Percentiles rank a stretch among this genome's conserved stretches.
These are phyloP conservation scores for Podaxis sp. DNA, from an alignment of 768 basidiomycete species.

Conservation along the genomic window DNA sequence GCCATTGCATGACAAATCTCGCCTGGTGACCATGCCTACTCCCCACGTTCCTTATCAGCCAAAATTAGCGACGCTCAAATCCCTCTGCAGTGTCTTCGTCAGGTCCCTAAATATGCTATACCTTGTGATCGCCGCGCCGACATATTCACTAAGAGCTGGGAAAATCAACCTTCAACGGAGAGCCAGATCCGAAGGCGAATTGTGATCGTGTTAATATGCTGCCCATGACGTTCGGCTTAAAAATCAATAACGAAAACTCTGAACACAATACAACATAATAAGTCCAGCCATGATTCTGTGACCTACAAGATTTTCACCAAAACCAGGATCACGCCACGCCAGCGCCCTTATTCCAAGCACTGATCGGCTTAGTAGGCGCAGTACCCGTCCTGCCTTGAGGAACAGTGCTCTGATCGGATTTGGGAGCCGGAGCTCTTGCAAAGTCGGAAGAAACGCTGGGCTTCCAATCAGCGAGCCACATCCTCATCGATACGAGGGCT, in stretches of 20 bases:
- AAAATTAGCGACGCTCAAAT: too few relatives aligned
- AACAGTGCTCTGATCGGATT: neutral
- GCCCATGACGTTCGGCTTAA: neutral
- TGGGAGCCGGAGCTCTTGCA: conserved; percentile 3
- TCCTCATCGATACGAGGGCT: conserved; percentile 51
- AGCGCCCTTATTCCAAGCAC: conserved; percentile 15
- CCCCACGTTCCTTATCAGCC: too few relatives aligned
- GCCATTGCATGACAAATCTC: too few relatives aligned
- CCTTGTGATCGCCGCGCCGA: neutral
- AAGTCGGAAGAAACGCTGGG: conserved; percentile 13
- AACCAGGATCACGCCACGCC: conserved; percentile 6
- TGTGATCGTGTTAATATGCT: neutral
- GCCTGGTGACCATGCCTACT: too few relatives aligned
- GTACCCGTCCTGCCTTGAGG: neutral
- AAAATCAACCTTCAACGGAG: neutral
- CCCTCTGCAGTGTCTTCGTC: neutral
- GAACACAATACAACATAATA: neutral
- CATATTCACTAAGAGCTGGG: neutral
- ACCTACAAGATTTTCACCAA: neutral
- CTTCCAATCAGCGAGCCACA: conserved; percentile 54
- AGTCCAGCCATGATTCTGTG: neutral
- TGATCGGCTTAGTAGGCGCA: conserved; percentile 14
- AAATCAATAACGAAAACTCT: neutral
- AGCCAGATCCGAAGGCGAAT: neutral
- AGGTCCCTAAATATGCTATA: neutral